These are phyloP conservation scores for Mesostigma viride DNA, from an alignment of 139 green algal species.

Conservation along the genomic window DNA sequence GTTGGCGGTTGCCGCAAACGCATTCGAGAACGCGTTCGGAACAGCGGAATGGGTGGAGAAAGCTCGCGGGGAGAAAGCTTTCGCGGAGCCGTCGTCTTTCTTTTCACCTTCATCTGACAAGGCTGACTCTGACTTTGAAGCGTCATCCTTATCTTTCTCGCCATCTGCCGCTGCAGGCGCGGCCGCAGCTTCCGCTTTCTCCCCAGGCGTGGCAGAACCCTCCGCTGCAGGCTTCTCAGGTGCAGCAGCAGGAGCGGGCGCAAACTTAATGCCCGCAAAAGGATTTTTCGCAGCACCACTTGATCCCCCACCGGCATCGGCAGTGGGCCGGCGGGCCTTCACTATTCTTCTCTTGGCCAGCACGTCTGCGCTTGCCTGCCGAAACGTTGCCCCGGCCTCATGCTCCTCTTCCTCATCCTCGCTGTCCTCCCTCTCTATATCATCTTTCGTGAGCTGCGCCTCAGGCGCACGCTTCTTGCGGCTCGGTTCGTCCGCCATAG, in stretches of 20 bases:
- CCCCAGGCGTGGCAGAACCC: not conserved
- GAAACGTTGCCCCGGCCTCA: not conserved
- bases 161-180: not conserved
- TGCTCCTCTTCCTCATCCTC: not conserved
- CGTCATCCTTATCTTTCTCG: not conserved
- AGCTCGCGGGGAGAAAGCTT: not conserved
- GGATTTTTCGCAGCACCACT: not conserved
- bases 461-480: conserved; percentile 28
- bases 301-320: not conserved
- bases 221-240: not conserved
- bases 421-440: conserved; percentile 6
- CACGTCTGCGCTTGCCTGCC: not conserved
- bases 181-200: not conserved
- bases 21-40: not conserved
- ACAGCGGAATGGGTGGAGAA: not conserved
- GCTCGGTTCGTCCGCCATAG: too few relatives aligned
- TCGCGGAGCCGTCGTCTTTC: not conserved
- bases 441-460: conserved; percentile 27
- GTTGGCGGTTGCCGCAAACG: not conserved
- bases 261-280: not conserved
- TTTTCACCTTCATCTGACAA: not conserved
- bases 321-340: not conserved
- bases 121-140: not conserved
- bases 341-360: not conserved
- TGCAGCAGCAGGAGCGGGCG: not conserved